A percentile compares a stretch with the other conserved stretches of the same genome.
Conservation (phyloP, 495 filamentous ascomycete species). For the Aspergillus funiculosus region DNA sequence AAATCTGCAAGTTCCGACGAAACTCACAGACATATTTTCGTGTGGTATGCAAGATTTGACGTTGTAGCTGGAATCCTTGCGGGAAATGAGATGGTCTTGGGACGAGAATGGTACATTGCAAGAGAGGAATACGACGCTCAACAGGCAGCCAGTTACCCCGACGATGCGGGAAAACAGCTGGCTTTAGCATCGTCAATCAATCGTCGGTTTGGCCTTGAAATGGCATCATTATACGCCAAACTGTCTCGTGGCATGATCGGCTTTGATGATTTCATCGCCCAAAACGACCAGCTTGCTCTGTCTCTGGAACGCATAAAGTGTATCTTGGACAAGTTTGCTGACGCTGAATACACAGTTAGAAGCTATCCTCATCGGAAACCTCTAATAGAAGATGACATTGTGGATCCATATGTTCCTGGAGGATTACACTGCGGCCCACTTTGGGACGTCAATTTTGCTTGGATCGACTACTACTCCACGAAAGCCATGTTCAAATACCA, state of each 20-base stretch:
- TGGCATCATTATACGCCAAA: slow-evolving; percentile 72
- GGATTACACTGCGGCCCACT: slow-evolving; percentile 60
- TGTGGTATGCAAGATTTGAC: slow-evolving; percentile 89
- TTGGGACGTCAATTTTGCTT: slow-evolving; percentile 67
- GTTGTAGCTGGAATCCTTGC: slow-evolving; percentile 77
- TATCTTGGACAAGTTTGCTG: slow-evolving; percentile 54
- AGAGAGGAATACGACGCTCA: slow-evolving; percentile 57
- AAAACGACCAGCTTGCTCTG: slow-evolving; percentile 52
- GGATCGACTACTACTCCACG: slow-evolving; percentile 71
- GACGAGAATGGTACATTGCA: slow-evolving; percentile 73
- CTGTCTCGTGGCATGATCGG: slow-evolving; percentile 55
- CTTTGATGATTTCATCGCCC: slow-evolving; percentile 55
- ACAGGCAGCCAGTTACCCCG: slow-evolving; percentile 54
- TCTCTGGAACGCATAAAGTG: slow-evolving; percentile 52
- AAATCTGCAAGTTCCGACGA: slow-evolving; percentile 65
- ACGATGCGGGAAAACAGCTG: slow-evolving; percentile 58
- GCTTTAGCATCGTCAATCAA: slow-evolving; percentile 58
- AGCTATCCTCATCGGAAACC: slow-evolving; percentile 50
- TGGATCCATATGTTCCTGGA: slow-evolving; percentile 64
- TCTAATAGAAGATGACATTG: slow-evolving; percentile 56
- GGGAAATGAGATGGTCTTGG: slow-evolving; percentile 65
- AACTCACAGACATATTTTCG: slow-evolving; percentile 62
- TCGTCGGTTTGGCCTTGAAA: slow-evolving; percentile 72
- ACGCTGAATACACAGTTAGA: slow-evolving; percentile 52
- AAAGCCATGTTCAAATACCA: slow-evolving; percentile 77